These are phyloP conservation scores for Erysimum pusillum DNA, from an alignment of 441 rosid species.

Conservation along the genomic window DNA sequence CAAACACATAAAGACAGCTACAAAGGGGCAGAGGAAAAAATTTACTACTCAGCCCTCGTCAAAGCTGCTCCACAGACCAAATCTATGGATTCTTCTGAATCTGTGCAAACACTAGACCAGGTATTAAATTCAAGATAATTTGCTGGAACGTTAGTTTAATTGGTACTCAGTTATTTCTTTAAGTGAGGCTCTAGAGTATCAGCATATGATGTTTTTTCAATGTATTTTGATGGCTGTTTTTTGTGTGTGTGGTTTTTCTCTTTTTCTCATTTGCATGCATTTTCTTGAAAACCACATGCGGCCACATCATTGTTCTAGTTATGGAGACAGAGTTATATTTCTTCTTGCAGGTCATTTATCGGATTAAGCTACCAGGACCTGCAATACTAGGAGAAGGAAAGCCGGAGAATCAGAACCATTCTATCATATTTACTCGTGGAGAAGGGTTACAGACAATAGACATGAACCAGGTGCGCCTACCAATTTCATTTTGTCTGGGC, in stretches of 20 bases:
- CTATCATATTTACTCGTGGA: slow-evolving; percentile 76
- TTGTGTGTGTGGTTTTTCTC: neutral
- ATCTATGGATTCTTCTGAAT: slow-evolving; percentile 75
- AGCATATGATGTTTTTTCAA: neutral
- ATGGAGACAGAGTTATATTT: slow-evolving; percentile 29
- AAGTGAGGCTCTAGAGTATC: slow-evolving; percentile 12
- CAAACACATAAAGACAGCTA: slow-evolving; percentile 63
- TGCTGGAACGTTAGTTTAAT: neutral
- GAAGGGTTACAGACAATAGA: slow-evolving; percentile 80
- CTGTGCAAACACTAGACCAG: slow-evolving; percentile 72
- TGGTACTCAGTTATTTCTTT: neutral
- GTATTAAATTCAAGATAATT: slow-evolving; percentile 44
- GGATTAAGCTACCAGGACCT: slow-evolving; percentile 74
- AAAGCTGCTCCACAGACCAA: slow-evolving; percentile 71
- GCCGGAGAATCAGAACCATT: slow-evolving; percentile 79
- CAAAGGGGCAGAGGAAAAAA: slow-evolving; percentile 55
- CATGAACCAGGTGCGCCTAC: slow-evolving; percentile 68
- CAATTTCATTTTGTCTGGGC: slow-evolving; percentile 3
- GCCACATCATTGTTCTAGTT: slow-evolving; percentile 2
- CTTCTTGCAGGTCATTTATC: slow-evolving; percentile 57
- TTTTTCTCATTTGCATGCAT: neutral
- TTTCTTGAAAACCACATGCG: neutral
- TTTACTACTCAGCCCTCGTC: slow-evolving; percentile 74
- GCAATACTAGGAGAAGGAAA: slow-evolving; percentile 75
- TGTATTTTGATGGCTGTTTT: neutral